A percentile compares a stretch with the other conserved stretches of the same genome.
Evolutionary conservation across 805 yeast genomes (phyloP).

Genomic region (Nakazawaea sp.): DNA sequence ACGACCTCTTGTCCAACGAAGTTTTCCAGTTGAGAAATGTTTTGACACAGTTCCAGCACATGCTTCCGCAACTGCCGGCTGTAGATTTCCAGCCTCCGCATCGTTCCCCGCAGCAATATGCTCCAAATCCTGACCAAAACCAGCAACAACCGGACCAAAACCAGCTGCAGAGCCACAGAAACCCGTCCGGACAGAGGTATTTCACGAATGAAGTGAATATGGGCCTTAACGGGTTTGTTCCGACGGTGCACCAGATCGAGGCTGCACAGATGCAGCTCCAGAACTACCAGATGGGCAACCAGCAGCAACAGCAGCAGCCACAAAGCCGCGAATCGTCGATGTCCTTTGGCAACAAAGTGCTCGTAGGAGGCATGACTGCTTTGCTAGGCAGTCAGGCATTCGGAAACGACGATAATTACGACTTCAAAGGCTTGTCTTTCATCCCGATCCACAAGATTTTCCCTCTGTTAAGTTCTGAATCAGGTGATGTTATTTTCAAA

Average conservation of each 20-base stretch:
- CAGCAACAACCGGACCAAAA: conserved; percentile 7
- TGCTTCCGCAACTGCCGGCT: conserved; percentile 5
- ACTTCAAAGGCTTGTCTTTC: conserved; percentile 19
- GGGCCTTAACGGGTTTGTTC: conserved; percentile 11
- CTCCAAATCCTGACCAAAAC: background rate
- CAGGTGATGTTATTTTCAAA: conserved; percentile 10
- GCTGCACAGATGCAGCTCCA: conserved; percentile 11
- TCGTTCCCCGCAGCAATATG: conserved; percentile 4
- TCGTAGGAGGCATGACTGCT: conserved; percentile 28
- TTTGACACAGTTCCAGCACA: conserved; percentile 12
- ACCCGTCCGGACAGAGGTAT: background rate
- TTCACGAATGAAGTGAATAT: conserved; percentile 9
- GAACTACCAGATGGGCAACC: background rate
- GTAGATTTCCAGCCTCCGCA: background rate
- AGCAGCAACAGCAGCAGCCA: conserved; percentile 5
- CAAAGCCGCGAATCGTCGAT: conserved; percentile 10
- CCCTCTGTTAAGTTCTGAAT: conserved; percentile 17
- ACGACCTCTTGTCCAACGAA: conserved; percentile 43
- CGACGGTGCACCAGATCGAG: conserved; percentile 10
- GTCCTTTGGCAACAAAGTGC: conserved; percentile 18
- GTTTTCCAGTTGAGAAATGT: conserved; percentile 35
- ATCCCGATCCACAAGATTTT: conserved; percentile 18
- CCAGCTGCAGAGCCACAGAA: conserved; percentile 3
- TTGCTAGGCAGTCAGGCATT: conserved; percentile 25
- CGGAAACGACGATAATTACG: conserved; percentile 6